Evolutionary conservation across 371 early-diverging fungal genomes (phyloP).

Genomic region (Mortierella sp.): DNA sequence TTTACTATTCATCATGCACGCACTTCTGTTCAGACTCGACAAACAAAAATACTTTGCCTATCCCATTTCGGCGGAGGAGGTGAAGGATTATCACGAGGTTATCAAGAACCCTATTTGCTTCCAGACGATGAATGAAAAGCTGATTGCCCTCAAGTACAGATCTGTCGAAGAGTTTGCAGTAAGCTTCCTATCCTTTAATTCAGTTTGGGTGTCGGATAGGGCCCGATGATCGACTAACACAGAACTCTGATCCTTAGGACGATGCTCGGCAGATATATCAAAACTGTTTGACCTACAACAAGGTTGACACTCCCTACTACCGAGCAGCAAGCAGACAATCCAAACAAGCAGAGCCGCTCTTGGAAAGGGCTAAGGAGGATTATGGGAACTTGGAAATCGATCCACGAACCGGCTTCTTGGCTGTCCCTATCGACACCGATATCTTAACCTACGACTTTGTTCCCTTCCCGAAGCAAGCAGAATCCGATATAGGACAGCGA

Average conservation of each 20-base stretch:
- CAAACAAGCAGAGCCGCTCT: constrained; percentile 51
- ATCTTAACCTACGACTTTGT: constrained; percentile 63
- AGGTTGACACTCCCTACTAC: constrained; percentile 77
- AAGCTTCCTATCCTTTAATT: constrained; percentile 2
- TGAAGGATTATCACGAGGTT: constrained; percentile 84
- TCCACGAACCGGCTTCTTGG: constrained; percentile 59
- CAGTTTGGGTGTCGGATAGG: too few species aligned
- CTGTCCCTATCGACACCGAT: constrained; percentile 62
- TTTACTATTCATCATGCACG: neutral
- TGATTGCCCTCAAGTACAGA: constrained; percentile 35
- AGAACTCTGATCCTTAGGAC: too few species aligned
- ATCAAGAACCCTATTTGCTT: constrained; percentile 63
- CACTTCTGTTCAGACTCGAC: constrained; percentile 45
- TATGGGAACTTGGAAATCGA: constrained; percentile 57
- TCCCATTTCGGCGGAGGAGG: constrained; percentile 82
- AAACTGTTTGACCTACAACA: constrained; percentile 86
- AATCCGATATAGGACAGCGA: constrained; percentile 6
- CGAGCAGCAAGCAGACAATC: constrained; percentile 69
- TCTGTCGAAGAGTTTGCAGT: constrained; percentile 51
- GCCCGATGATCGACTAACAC: too few species aligned
- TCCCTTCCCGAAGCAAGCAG: constrained; percentile 35
- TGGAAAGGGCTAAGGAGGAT: constrained; percentile 57
- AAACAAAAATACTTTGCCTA: constrained; percentile 63
- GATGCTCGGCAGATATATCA: constrained; percentile 78
- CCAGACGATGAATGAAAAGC: constrained; percentile 43